Conservation (phyloP, 257 asterid species). For the Gynochthodes officinalis region DNA sequence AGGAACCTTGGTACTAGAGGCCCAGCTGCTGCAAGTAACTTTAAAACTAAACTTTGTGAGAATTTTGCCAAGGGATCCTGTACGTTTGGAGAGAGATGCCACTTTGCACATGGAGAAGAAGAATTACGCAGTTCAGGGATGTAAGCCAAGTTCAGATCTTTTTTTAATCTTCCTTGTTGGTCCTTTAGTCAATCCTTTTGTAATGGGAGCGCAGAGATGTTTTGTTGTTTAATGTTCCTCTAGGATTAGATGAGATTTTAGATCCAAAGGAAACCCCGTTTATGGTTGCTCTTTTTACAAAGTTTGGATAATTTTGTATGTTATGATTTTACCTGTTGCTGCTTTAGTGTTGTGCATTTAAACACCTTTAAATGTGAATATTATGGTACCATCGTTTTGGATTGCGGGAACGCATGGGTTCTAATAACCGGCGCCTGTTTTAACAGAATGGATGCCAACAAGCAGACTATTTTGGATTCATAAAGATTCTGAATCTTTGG, state of each 20-base stretch:
- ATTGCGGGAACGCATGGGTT: too few relatives aligned
- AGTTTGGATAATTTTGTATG: background rate
- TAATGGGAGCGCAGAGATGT: background rate
- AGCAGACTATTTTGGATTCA: too few relatives aligned
- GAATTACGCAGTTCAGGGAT: constrained; percentile 53
- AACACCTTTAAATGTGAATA: too few relatives aligned
- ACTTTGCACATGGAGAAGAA: constrained; percentile 79
- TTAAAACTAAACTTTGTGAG: constrained; percentile 68
- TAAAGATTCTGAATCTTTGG: too few relatives aligned
- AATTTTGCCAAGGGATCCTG: constrained; percentile 62
- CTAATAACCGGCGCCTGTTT: too few relatives aligned
- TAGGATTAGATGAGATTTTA: constrained; percentile 5
- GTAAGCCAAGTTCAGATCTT: constrained; percentile 9
- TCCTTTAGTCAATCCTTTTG: background rate
- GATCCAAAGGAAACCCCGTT: background rate
- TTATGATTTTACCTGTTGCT: background rate
- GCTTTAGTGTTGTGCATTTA: background rate
- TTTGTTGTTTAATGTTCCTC: background rate
- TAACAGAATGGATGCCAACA: too few relatives aligned
- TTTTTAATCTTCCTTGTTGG: background rate
- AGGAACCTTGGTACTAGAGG: constrained; percentile 32
- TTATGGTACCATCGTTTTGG: background rate
- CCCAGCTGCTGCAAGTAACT: constrained; percentile 43
- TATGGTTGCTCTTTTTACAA: background rate
- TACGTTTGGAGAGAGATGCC: constrained; percentile 76